phyloP scores from a whole-genome alignment of 225 moss, liverwort and hornwort species.

The Thuidium tamariscinum region DNA sequence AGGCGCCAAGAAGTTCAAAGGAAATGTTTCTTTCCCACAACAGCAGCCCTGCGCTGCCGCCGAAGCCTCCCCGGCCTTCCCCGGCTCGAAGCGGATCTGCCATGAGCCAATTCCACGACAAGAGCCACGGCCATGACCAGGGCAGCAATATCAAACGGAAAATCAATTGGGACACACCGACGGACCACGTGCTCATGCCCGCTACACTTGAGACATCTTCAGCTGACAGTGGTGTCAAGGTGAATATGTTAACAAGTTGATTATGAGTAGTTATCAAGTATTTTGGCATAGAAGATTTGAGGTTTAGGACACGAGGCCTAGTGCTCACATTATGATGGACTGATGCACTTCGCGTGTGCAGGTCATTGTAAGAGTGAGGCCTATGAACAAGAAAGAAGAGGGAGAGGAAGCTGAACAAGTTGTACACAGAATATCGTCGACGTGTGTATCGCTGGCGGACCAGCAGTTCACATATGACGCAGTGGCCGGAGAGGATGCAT shows the following conservation, averaged over 20 bases:
- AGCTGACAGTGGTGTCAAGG: constrained; percentile 83
- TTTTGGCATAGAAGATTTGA: neutral
- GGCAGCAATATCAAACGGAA: constrained; percentile 51
- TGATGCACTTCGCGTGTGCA: neutral
- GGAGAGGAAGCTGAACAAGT: constrained; percentile 53
- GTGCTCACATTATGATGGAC: neutral
- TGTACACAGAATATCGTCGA: constrained; percentile 43
- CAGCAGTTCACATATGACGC: constrained; percentile 94
- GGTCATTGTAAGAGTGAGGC: constrained; percentile 89
- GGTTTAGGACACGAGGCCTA: neutral
- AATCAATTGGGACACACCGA: constrained; percentile 61
- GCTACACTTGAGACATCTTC: constrained; percentile 7
- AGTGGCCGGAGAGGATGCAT: constrained; percentile 61
- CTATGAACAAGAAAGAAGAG: constrained; percentile 69
- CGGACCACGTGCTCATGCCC: constrained; percentile 5
- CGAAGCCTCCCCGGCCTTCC: constrained; percentile 65
- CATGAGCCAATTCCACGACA: constrained; percentile 8
- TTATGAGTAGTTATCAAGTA: neutral
- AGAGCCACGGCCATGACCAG: constrained; percentile 23
- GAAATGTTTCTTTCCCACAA: constrained; percentile 13
- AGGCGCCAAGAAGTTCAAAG: constrained; percentile 44
- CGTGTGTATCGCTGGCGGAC: constrained; percentile 52
- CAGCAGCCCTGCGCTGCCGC: constrained; percentile 72
- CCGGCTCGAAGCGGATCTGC: constrained; percentile 24
- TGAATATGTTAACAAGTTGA: neutral